Evolutionary conservation across 148 eudicot species (phyloP).

Genomic region (Rheum nobile): DNA sequence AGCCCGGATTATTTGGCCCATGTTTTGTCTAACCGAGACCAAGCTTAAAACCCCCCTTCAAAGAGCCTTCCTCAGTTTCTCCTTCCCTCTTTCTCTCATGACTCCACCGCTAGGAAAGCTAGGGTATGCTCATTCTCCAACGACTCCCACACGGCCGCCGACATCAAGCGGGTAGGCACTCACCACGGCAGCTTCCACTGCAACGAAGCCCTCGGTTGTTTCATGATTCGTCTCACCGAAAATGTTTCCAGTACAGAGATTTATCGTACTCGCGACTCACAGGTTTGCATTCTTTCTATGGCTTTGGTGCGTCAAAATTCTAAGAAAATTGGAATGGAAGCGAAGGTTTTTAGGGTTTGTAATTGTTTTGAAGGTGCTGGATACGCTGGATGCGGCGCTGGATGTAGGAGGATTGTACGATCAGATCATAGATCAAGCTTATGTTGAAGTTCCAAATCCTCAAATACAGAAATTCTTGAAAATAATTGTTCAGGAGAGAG

Average conservation of each 20-base stretch:
- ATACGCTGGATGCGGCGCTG: slow-evolving; percentile 70
- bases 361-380: slow-evolving; percentile 50
- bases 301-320: not conserved
- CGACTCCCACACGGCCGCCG: slow-evolving; percentile 18
- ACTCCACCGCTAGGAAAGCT: slow-evolving; percentile 12
- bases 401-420: slow-evolving; percentile 96
- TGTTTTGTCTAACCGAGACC: too few relatives aligned
- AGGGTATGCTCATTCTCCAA: slow-evolving; percentile 39
- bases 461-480: too few relatives aligned
- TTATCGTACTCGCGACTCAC: slow-evolving; percentile 66
- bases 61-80: not conserved
- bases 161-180: slow-evolving; percentile 49
- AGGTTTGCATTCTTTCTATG: slow-evolving; percentile 23
- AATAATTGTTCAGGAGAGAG: too few relatives aligned
- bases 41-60: too few relatives aligned
- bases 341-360: not conserved
- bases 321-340: not conserved
- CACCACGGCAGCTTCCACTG: slow-evolving; percentile 97
- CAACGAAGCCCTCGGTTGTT: slow-evolving; percentile 90
- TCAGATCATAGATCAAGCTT: too few relatives aligned
- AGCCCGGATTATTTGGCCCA: too few relatives aligned
- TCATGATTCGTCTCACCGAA: slow-evolving; percentile 71
- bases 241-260: slow-evolving; percentile 46
- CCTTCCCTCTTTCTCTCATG: slow-evolving; percentile 21
- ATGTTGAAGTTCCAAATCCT: too few relatives aligned